Conservation (phyloP, 768 basidiomycete species). For the Suillus spraguei region DNA sequence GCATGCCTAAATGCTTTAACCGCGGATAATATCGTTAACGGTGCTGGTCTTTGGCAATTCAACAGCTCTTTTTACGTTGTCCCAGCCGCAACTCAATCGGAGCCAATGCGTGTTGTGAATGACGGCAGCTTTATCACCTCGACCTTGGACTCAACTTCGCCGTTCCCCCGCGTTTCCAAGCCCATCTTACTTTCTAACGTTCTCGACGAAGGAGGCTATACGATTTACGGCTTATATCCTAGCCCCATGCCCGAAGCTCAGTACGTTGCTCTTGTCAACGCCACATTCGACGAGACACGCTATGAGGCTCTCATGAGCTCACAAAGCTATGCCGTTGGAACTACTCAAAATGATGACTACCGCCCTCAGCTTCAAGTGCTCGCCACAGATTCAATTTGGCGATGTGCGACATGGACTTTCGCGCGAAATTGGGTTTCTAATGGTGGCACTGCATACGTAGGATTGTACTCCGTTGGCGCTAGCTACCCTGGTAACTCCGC, state of each 20-base stretch:
- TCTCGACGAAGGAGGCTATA: slow-evolving; percentile 68
- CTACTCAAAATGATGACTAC: slow-evolving; percentile 27
- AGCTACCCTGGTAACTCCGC: slow-evolving; percentile 70
- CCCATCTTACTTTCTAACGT: slow-evolving; percentile 74
- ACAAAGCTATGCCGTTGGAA: slow-evolving; percentile 46
- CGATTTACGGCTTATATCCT: slow-evolving; percentile 51
- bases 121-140: slow-evolving; percentile 73
- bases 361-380: slow-evolving; percentile 57
- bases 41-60: slow-evolving; percentile 51
- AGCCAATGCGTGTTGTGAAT: slow-evolving; percentile 66
- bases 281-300: slow-evolving; percentile 49
- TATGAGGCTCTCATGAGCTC: slow-evolving; percentile 47
- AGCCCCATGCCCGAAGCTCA: slow-evolving; percentile 39
- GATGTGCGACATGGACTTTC: slow-evolving; percentile 72
- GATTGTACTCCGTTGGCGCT: slow-evolving; percentile 63
- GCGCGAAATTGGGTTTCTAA: slow-evolving; percentile 64
- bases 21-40: slow-evolving; percentile 49
- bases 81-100: slow-evolving; percentile 45
- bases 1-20: slow-evolving; percentile 56
- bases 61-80: slow-evolving; percentile 46
- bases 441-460: slow-evolving; percentile 71
- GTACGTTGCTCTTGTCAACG: slow-evolving; percentile 42
- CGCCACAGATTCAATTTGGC: slow-evolving; percentile 72
- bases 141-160: slow-evolving; percentile 59
- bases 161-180: slow-evolving; percentile 64